Evolutionary conservation across 495 filamentous ascomycete genomes (phyloP).

Genomic region (Podospora sp.): DNA sequence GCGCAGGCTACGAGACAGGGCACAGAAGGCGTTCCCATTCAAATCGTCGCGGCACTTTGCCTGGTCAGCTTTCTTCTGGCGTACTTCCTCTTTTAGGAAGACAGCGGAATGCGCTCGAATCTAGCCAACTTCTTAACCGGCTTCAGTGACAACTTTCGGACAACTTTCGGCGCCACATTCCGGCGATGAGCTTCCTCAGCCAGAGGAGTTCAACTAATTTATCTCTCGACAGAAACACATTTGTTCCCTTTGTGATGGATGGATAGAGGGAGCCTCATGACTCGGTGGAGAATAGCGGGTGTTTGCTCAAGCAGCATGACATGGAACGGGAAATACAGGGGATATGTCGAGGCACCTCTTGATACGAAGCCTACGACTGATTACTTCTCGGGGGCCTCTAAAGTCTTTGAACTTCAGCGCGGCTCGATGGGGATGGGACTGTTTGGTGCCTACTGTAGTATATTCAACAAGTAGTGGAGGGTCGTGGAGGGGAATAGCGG

Average conservation of each 20-base stretch:
- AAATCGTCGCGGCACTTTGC: constrained; percentile 80
- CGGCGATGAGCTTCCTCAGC: background rate
- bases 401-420: background rate
- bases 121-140: background rate
- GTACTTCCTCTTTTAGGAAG: constrained; percentile 85
- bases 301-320: constrained; percentile 1
- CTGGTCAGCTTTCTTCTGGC: constrained; percentile 89
- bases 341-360: constrained; percentile 6
- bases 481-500: background rate
- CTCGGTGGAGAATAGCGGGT: background rate
- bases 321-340: constrained; percentile 4
- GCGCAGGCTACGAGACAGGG: constrained; percentile 57
- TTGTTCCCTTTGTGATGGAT: constrained; percentile 20
- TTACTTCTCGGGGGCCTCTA: background rate
- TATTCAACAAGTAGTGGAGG: background rate
- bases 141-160: too few relatives aligned
- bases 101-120: background rate
- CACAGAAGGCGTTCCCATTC: constrained; percentile 80
- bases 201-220: background rate
- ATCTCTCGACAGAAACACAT: constrained; percentile 4
- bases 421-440: background rate
- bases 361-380: background rate
- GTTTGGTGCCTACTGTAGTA: background rate
- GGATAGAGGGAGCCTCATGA: constrained; percentile 9
- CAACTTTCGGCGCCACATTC: too few relatives aligned